Conservation (phyloP, 805 yeast genomes). For the Ogataea salicorniae region DNA sequence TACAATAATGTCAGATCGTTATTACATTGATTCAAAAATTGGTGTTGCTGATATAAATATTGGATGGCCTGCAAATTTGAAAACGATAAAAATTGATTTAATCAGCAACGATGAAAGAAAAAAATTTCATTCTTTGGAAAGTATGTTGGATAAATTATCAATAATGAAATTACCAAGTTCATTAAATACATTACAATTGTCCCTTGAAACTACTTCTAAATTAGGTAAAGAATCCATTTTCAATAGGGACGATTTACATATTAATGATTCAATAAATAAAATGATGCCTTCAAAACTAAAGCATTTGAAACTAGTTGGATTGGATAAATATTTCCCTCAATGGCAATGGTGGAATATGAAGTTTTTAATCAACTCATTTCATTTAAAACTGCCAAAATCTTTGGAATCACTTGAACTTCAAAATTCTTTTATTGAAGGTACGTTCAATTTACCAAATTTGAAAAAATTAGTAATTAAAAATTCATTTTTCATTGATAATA, state of each 20-base stretch:
- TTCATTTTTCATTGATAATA: conserved; percentile 7
- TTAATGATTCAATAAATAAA: conserved; percentile 2
- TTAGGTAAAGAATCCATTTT: conserved; percentile 10
- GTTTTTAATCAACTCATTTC: conserved; percentile 5
- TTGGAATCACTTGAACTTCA: conserved; percentile 2
- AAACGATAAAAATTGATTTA: background rate
- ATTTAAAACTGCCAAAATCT: conserved; percentile 3
- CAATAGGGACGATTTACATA: conserved; percentile 3
- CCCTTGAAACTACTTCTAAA: conserved; percentile 6
- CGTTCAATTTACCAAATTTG: conserved; percentile 4
- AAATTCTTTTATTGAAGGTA: conserved; percentile 7
- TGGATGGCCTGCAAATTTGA: conserved; percentile 8
- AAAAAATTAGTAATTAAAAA: background rate
- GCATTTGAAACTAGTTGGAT: conserved; percentile 4
- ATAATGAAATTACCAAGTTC: conserved; percentile 2
- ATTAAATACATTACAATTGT: conserved; percentile 1
- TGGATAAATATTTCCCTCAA: conserved; percentile 11
- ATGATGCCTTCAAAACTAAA: conserved; percentile 5
- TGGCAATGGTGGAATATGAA: conserved; percentile 14
- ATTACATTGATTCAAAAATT: background rate
- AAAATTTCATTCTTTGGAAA: conserved; percentile 4
- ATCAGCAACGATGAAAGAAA: conserved; percentile 9
- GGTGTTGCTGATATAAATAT: background rate
- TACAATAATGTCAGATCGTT: conserved; percentile 6
- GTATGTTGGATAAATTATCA: conserved; percentile 3